Conservation (phyloP, 257 asterid genomes). For the Nyctanthes arbortristis region DNA sequence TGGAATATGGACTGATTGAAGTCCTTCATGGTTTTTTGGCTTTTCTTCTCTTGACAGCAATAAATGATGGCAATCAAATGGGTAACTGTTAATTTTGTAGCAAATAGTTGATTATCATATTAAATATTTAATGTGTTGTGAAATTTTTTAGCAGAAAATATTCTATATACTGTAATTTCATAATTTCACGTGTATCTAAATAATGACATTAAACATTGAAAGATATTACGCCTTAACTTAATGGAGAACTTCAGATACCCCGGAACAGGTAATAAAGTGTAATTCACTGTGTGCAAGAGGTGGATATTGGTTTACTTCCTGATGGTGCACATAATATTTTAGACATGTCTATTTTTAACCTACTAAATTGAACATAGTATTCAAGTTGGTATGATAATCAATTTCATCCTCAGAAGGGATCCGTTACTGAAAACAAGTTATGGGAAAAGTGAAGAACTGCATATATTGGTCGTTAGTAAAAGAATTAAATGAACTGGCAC, state of each 20-base stretch:
- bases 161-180: neutral
- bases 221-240: neutral
- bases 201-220: neutral
- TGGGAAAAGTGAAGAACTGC: neutral
- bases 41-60: neutral
- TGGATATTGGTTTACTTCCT: neutral
- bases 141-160: constrained; percentile 1
- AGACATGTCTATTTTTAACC: neutral
- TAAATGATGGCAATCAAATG: neutral
- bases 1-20: neutral
- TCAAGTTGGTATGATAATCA: constrained; percentile 3
- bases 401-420: neutral
- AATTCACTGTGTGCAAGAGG: constrained; percentile 4
- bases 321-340: neutral
- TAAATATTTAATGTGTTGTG: neutral
- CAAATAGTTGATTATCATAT: neutral
- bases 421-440: neutral
- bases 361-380: neutral
- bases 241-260: neutral
- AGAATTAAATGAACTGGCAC: constrained; percentile 4
- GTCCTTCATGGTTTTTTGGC: neutral
- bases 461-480: neutral
- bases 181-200: neutral
- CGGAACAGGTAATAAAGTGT: neutral
- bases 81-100: constrained; percentile 9